Base-by-base conservation (phyloP, 2,329 filamentous ascomycete genomes). In the Hysterium pulicare region DNA sequence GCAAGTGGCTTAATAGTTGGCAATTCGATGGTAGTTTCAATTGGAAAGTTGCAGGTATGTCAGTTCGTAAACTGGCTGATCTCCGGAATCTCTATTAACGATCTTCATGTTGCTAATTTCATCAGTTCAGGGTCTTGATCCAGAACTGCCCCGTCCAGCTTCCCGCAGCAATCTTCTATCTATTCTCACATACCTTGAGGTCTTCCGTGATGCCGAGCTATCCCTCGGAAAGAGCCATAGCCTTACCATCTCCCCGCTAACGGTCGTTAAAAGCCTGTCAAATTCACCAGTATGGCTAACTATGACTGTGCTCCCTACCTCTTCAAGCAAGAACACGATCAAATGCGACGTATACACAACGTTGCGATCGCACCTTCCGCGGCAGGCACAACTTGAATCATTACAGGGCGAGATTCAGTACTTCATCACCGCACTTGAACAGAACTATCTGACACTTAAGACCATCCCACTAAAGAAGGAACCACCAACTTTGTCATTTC, bases 21-120 rank as follows among this genome's bases (percentile, higher is more conserved):
- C 60, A 65, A 5, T 53, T 66, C 44, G 54, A 60, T 9, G 55
- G 65, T 3, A 55, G 62, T 1, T 64, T 66, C 38, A 71, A 70
- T 45, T 71, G 69, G 68, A 71, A 71, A 47, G 44, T 50, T 17
- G 42, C 55, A 8, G 50, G 56, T 57, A 42, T 31, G 43, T 38
- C 16, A n/a, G 19, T 15, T 10, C 11, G 2, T 2, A 3, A 26
- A 21, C n/a, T 13, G 7, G 15, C 31, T 3, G 15, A n/a, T 31
- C 11, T 15, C 28, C 33, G 16, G 33, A 21, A 17, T 33, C 3
- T 24, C 20, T 22, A 26, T 31, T 43, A 33, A 37, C n/a, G 39
- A 15, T 40, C 20, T 11, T 16, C 8, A 22, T 45, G 46, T 43
- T 11, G 16, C 26, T 4, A 11, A 22, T n/a, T 32, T 13, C 10